These are phyloP conservation scores for Trichoderma virens DNA, from an alignment of 495 filamentous ascomycete species.

Conservation along the genomic window DNA sequence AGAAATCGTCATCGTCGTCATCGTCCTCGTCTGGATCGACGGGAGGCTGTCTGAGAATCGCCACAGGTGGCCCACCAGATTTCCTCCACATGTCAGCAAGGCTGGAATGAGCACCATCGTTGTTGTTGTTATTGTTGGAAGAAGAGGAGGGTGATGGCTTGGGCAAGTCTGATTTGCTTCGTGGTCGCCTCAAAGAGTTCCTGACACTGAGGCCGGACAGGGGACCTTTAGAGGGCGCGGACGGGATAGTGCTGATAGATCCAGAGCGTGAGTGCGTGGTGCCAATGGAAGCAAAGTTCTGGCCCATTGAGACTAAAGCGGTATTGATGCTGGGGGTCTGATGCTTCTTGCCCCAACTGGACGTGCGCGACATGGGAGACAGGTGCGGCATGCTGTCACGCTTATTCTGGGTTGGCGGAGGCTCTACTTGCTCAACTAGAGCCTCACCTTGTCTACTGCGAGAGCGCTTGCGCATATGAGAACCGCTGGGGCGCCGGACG, in stretches of 20 bases:
- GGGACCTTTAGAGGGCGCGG: constrained; percentile 45
- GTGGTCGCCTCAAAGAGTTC: constrained; percentile 48
- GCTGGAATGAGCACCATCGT: constrained; percentile 19
- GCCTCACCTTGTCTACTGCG: background rate
- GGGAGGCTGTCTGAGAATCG: constrained; percentile 37
- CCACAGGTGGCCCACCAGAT: constrained; percentile 53
- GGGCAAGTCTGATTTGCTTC: constrained; percentile 71
- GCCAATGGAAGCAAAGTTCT: constrained; percentile 54
- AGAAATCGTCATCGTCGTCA: constrained; percentile 47
- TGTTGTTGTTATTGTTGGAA: background rate
- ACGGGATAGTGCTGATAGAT: constrained; percentile 48
- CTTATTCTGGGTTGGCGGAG: constrained; percentile 18
- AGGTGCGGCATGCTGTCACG: constrained; percentile 45
- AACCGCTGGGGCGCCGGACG: constrained; percentile 45
- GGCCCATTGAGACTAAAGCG: constrained; percentile 55
- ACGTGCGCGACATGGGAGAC: constrained; percentile 44
- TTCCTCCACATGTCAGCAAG: constrained; percentile 44
- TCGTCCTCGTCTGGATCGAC: constrained; percentile 38
- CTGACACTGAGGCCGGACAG: constrained; percentile 38
- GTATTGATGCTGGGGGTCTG: constrained; percentile 57
- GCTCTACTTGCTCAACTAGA: background rate
- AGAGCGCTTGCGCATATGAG: background rate
- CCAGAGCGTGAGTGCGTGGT: constrained; percentile 45
- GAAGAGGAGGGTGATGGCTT: constrained; percentile 22
- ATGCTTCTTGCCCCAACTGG: constrained; percentile 50